Evolutionary conservation across 768 basidiomycete species (phyloP).

Genomic region (Auricularia sp.): DNA sequence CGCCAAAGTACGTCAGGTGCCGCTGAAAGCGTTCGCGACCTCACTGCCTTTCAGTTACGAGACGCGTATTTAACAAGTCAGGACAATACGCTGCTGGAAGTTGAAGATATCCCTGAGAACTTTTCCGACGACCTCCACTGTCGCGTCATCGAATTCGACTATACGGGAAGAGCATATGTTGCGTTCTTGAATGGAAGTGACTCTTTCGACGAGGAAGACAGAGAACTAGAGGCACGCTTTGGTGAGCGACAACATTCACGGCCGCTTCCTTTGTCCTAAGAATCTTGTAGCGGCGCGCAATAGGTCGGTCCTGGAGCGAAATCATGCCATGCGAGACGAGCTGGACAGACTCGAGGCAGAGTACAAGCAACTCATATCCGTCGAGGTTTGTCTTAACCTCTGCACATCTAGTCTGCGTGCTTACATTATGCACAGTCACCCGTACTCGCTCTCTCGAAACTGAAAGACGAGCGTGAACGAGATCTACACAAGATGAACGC

Average conservation of each 20-base stretch:
- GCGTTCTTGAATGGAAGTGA: constrained; percentile 60
- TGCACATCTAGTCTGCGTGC: not conserved
- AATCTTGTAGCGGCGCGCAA: constrained; percentile 52
- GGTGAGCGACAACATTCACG: constrained; percentile 32
- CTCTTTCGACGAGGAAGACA: constrained; percentile 59
- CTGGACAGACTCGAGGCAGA: constrained; percentile 47
- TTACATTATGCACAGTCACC: constrained; percentile 47
- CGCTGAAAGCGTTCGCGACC: not conserved
- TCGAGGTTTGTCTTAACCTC: not conserved
- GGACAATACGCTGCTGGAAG: constrained; percentile 58
- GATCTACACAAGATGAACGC: constrained; percentile 76
- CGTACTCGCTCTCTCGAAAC: constrained; percentile 50
- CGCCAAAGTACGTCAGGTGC: constrained; percentile 52
- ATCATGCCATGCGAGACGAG: constrained; percentile 24
- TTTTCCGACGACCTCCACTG: constrained; percentile 69
- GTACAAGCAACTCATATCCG: constrained; percentile 34
- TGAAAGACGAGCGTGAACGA: constrained; percentile 51
- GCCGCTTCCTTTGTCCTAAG: not conserved
- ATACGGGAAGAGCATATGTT: constrained; percentile 56
- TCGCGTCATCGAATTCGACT: constrained; percentile 67
- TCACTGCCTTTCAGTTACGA: not conserved
- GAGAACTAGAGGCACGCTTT: constrained; percentile 64
- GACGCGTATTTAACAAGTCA: constrained; percentile 44
- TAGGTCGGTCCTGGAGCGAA: constrained; percentile 50
- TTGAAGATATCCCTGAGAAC: constrained; percentile 55